Evolutionary conservation across 176 grass and related monocot genomes (phyloP).

Genomic region (Typha latifolia): DNA sequence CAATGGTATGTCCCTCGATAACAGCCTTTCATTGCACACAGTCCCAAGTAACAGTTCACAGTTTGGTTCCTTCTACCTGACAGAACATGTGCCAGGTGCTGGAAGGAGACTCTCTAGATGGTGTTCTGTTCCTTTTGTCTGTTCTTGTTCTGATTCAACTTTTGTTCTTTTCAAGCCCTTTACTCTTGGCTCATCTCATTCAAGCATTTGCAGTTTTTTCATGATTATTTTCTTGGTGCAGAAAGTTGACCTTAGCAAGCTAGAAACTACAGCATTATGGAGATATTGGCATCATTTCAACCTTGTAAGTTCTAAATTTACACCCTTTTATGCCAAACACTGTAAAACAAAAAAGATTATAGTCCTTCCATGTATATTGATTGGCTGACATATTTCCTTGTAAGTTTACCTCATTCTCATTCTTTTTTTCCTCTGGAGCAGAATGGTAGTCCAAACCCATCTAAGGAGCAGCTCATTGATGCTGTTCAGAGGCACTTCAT

Average conservation of each 20-base stretch:
- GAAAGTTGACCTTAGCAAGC: constrained; percentile 88
- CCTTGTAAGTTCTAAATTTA: constrained; percentile 36
- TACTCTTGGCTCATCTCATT: neutral
- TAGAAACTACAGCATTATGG: constrained; percentile 69
- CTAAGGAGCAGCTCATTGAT: constrained; percentile 72
- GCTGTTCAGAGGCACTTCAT: constrained; percentile 77
- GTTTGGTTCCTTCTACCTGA: neutral
- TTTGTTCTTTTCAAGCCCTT: constrained; percentile 13
- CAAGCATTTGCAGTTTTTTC: neutral
- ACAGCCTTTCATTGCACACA: neutral
- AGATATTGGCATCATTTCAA: constrained; percentile 90
- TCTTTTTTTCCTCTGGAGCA: constrained; percentile 25
- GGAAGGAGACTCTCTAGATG: too few relatives aligned
- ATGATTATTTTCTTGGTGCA: constrained; percentile 11
- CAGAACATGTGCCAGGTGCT: too few relatives aligned
- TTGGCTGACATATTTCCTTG: neutral
- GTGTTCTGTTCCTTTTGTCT: neutral
- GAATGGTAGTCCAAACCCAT: constrained; percentile 65
- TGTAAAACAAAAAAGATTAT: neutral
- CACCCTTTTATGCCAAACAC: neutral
- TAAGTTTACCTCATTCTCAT: neutral
- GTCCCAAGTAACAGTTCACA: too few relatives aligned
- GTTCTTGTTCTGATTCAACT: constrained; percentile 2
- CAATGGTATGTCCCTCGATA: constrained; percentile 33
- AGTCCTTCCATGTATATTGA: neutral